phyloP scores from a whole-genome alignment of 1,284 basidiomycete species.

The Farysia itapuensis region DNA sequence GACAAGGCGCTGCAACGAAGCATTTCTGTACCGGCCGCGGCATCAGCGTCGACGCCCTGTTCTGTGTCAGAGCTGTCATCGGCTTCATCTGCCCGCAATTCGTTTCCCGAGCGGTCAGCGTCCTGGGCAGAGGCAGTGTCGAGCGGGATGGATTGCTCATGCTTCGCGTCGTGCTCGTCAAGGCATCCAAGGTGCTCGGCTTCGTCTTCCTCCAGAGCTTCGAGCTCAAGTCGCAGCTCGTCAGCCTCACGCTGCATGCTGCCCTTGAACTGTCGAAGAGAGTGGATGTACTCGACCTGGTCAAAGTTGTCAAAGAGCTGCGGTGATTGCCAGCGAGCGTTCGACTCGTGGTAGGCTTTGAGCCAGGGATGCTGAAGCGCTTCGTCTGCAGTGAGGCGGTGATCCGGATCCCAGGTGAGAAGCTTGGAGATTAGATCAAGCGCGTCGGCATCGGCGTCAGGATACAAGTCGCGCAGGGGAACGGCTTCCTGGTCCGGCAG shows the following conservation, averaged over 20 bases:
- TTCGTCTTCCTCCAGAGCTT: conserved; percentile 39
- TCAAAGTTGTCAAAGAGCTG: conserved; percentile 48
- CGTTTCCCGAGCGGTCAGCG: conserved; percentile 41
- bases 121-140: no score
- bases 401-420: conserved; percentile 54
- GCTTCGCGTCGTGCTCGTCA: no score
- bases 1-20: conserved; percentile 35
- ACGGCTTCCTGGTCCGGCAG: conserved; percentile 43
- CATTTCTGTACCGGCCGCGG: conserved; percentile 1
- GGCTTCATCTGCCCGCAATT: conserved; percentile 40
- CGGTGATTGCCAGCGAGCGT: conserved; percentile 43
- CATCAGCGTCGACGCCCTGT: conserved; percentile 29
- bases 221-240: conserved; percentile 45
- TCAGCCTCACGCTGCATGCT: conserved; percentile 52
- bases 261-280: conserved; percentile 46
- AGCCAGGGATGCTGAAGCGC: conserved; percentile 57
- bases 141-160: neutral
- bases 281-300: conserved; percentile 54
- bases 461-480: conserved; percentile 42
- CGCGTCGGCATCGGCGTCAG: conserved; percentile 43
- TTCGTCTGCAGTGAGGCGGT: conserved; percentile 52
- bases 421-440: conserved; percentile 51
- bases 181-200: conserved; percentile 8
- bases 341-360: conserved; percentile 51
- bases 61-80: conserved; percentile 5